phyloP scores from a whole-genome alignment of 2,329 filamentous ascomycete species.

The Lasiodiplodia hormozganensis region DNA sequence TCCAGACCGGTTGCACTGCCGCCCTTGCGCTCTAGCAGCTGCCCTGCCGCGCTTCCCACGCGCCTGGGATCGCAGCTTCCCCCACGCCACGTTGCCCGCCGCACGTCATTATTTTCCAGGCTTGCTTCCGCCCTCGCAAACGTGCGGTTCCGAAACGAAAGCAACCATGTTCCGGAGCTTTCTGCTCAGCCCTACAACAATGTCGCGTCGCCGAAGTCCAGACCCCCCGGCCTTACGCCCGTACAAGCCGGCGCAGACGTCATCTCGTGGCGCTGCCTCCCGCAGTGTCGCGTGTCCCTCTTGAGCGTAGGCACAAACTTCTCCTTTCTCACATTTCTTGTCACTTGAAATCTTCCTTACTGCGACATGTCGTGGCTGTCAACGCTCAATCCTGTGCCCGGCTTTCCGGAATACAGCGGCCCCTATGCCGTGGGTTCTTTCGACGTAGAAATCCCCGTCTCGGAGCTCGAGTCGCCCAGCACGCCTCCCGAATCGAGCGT shows the following conservation, averaged over 20 bases:
- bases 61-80: neutral
- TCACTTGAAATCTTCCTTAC: neutral
- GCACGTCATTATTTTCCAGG: conserved; percentile 1
- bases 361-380: conserved; percentile 50
- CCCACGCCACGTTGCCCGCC: neutral
- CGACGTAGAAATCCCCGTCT: conserved; percentile 78
- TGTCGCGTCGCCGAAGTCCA: neutral
- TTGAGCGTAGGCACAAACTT: neutral
- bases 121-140: neutral
- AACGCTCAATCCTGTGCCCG: conserved; percentile 69
- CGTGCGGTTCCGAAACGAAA: neutral
- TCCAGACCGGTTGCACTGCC: neutral
- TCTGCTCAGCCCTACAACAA: neutral
- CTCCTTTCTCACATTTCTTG: neutral
- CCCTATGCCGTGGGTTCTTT: conserved; percentile 80
- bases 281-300: conserved; percentile 24
- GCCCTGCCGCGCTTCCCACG: neutral
- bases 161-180: neutral
- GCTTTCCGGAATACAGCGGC: conserved; percentile 77
- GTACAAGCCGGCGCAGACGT: conserved; percentile 14
- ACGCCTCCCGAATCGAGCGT: conserved; percentile 62
- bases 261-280: conserved; percentile 15
- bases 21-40: neutral
- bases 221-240: conserved; percentile 10
- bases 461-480: conserved; percentile 54